Conservation (phyloP, 2,329 filamentous ascomycete species). For the Colletotrichum horii region DNA sequence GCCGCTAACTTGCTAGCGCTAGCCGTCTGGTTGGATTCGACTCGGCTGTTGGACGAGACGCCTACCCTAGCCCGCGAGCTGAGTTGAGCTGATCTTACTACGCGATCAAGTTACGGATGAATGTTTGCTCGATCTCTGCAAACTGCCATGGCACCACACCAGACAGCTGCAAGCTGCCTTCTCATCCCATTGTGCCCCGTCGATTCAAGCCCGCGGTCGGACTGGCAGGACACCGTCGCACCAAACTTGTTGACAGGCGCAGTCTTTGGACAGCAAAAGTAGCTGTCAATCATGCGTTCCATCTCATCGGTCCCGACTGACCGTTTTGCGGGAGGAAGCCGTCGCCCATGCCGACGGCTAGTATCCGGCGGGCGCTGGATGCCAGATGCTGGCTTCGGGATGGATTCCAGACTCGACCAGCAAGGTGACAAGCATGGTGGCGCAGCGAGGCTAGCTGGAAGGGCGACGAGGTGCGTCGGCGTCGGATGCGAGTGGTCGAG, state of each 20-base stretch:
- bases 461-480: not conserved
- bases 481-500: not conserved
- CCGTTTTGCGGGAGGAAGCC: slow-evolving; percentile 4
- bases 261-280: not conserved
- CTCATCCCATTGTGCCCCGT: not conserved
- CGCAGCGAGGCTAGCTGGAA: not conserved
- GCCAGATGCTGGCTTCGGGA: not conserved
- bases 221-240: not conserved
- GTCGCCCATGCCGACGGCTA: not conserved
- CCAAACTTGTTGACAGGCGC: slow-evolving; percentile 2
- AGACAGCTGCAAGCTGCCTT: slow-evolving; percentile 17
- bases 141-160: not conserved
- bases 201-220: not conserved
- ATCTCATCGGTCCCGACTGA: not conserved
- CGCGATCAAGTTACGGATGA: not conserved
- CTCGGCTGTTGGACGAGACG: not conserved
- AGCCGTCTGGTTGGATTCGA: not conserved
- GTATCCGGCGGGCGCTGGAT: not conserved
- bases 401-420: not conserved
- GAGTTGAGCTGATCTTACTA: not conserved
- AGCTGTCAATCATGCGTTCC: slow-evolving; percentile 8
- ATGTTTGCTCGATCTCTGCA: slow-evolving; percentile 15
- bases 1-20: not conserved
- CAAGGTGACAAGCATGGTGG: not conserved
- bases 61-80: not conserved